Percentiles rank a stretch among this genome's conserved stretches.
Evolutionary conservation across 108 stramenopile genomes (phyloP).

Genomic region (Nannochloropsis oceanica): DNA sequence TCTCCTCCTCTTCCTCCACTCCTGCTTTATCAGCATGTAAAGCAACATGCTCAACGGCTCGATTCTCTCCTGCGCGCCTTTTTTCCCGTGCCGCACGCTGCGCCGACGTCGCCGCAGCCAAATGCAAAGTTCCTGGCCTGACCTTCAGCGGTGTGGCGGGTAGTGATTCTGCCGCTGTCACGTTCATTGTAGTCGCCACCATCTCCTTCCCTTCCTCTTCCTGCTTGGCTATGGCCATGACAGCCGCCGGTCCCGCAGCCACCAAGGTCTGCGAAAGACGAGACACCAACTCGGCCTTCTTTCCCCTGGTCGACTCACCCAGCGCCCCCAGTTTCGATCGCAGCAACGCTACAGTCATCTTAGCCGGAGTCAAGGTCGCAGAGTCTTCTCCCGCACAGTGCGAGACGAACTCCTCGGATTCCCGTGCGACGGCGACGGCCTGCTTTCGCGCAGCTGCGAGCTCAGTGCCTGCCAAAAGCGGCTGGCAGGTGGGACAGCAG

Average conservation of each 20-base stretch:
- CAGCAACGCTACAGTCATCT: constrained; percentile 47
- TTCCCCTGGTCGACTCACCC: not conserved
- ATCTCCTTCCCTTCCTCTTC: not conserved
- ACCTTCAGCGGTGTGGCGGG: constrained; percentile 10
- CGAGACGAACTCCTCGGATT: constrained; percentile 42
- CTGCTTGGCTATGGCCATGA: not conserved
- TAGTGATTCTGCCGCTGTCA: not conserved
- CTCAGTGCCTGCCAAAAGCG: not conserved
- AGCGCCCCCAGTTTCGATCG: constrained; percentile 24
- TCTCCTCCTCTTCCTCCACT: not conserved
- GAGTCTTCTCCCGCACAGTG: constrained; percentile 45
- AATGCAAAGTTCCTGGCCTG: not conserved
- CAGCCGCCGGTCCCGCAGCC: too few species aligned
- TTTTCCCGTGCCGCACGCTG: constrained; percentile 51
- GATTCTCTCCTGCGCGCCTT: constrained; percentile 44
- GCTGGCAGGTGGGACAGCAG: constrained; percentile 51
- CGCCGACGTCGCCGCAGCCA: constrained; percentile 1
- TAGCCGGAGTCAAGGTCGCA: constrained; percentile 22
- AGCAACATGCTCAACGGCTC: constrained; percentile 55
- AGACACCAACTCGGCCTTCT: not conserved
- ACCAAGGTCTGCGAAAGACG: not conserved
- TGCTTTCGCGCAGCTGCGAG: not conserved
- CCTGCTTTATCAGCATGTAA: constrained; percentile 11
- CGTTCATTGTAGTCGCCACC: not conserved
- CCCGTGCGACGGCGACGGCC: constrained; percentile 1